Percentiles rank a stretch among this genome's conserved stretches.
phyloP scores from a whole-genome alignment of 2,329 filamentous ascomycete genomes.

The Colletotrichum tofieldiae region DNA sequence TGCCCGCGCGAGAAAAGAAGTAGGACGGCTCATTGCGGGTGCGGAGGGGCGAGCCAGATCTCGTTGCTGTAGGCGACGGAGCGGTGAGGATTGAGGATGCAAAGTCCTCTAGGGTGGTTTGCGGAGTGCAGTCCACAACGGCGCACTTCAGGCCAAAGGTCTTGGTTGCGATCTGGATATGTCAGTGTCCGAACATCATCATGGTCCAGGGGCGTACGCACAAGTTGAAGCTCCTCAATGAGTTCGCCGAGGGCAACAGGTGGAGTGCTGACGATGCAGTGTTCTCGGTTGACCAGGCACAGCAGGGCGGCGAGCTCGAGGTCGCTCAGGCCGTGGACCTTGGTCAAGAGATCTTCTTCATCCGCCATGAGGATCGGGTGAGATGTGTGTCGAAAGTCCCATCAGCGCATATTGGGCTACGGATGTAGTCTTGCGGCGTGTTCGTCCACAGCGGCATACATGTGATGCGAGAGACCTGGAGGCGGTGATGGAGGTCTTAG shows the following conservation, averaged over 20 bases:
- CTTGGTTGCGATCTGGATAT: conserved; percentile 72
- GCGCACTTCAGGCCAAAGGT: conserved; percentile 82
- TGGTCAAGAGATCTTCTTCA: conserved; percentile 71
- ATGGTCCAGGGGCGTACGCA: conserved; percentile 52
- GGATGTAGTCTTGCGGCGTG: conserved; percentile 25
- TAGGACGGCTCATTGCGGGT: conserved; percentile 42
- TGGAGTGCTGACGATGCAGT: conserved; percentile 88
- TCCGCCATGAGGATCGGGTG: conserved; percentile 68
- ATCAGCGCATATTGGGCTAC: conserved; percentile 39
- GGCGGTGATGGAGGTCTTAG: conserved; percentile 11
- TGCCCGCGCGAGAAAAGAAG: conserved; percentile 45
- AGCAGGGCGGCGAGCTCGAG: conserved; percentile 89
- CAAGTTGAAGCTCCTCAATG: conserved; percentile 81
- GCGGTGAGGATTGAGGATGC: conserved; percentile 76
- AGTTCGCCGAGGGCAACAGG: conserved; percentile 75
- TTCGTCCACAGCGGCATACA: conserved; percentile 21
- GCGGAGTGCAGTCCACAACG: conserved; percentile 79
- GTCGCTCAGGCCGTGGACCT: conserved; percentile 86
- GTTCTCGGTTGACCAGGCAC: conserved; percentile 85
- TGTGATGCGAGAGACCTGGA: conserved; percentile 14
- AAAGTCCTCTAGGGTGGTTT: conserved; percentile 87
- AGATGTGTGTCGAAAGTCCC: conserved; percentile 27
- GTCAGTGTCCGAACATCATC: neutral
- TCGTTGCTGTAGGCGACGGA: conserved; percentile 48
- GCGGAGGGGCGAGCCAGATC: conserved; percentile 47